Conservation (phyloP, 2,329 filamentous ascomycete genomes). For the Pseudogymnoascus sp. region DNA sequence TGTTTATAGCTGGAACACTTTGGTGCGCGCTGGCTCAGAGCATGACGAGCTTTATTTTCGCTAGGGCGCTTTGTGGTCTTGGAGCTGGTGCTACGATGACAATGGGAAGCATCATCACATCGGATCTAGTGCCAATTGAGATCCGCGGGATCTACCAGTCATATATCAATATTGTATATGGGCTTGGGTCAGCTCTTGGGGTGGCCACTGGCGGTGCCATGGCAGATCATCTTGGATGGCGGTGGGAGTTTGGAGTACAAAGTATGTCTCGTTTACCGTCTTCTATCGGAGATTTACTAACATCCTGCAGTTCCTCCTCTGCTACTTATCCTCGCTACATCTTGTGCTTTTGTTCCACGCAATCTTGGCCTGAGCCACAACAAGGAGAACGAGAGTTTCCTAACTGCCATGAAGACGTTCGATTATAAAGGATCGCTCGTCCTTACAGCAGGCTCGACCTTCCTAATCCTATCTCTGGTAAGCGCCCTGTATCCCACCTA, state of each 20-base stretch:
- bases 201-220: slow-evolving; percentile 63
- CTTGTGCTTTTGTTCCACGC: slow-evolving; percentile 40
- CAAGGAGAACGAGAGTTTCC: slow-evolving; percentile 35
- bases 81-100: slow-evolving; percentile 65
- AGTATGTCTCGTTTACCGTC: neutral
- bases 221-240: slow-evolving; percentile 63
- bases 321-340: slow-evolving; percentile 38
- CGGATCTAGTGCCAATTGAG: slow-evolving; percentile 66
- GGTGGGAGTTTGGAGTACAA: slow-evolving; percentile 64
- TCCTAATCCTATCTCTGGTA: slow-evolving; percentile 51
- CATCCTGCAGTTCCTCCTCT: slow-evolving; percentile 38
- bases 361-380: slow-evolving; percentile 42
- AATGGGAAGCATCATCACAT: slow-evolving; percentile 62
- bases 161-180: slow-evolving; percentile 59
- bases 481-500: slow-evolving; percentile 20
- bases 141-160: slow-evolving; percentile 60
- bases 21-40: slow-evolving; percentile 62
- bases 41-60: slow-evolving; percentile 63
- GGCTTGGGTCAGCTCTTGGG: slow-evolving; percentile 49
- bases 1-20: slow-evolving; percentile 58
- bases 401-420: slow-evolving; percentile 46
- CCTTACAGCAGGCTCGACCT: slow-evolving; percentile 43
- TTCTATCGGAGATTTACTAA: neutral
- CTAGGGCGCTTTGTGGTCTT: slow-evolving; percentile 62
- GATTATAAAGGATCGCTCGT: slow-evolving; percentile 48